These are phyloP conservation scores for Trametes meyenii DNA, from an alignment of 768 basidiomycete species.

Conservation along the genomic window DNA sequence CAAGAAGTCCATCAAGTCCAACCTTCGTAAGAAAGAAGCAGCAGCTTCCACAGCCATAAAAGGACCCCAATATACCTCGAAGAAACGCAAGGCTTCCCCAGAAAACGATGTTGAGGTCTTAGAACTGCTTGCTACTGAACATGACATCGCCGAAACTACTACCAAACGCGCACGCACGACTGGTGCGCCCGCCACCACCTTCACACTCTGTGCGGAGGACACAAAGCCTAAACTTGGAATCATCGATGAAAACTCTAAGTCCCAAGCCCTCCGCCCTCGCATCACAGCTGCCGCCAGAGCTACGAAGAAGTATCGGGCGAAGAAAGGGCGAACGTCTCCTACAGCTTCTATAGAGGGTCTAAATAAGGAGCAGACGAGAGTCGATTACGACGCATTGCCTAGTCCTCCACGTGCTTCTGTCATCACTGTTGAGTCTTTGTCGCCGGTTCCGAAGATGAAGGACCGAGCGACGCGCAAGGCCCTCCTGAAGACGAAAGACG, in stretches of 20 bases:
- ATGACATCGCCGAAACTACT: not conserved
- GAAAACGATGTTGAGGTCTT: not conserved
- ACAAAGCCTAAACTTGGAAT: not conserved
- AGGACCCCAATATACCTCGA: not conserved
- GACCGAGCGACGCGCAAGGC: too few species aligned
- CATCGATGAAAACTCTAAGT: not conserved
- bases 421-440: not conserved
- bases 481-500: too few species aligned
- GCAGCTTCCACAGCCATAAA: not conserved
- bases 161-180: conserved; percentile 1
- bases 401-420: conserved; percentile 14
- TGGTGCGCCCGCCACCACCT: not conserved
- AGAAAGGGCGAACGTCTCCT: conserved; percentile 38
- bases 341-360: not conserved
- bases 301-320: conserved; percentile 36
- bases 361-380: not conserved
- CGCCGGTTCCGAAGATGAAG: not conserved
- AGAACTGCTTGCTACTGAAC: not conserved
- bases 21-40: conserved; percentile 26
- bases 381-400: conserved; percentile 41
- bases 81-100: conserved; percentile 22
- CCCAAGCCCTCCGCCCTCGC: conserved; percentile 17
- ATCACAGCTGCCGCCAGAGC: conserved; percentile 18
- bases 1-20: conserved; percentile 23
- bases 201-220: too few species aligned